Percentiles rank a stretch among this genome's conserved stretches.
Evolutionary conservation across 768 basidiomycete genomes (phyloP).

Genomic region (Mycena alexandri): DNA sequence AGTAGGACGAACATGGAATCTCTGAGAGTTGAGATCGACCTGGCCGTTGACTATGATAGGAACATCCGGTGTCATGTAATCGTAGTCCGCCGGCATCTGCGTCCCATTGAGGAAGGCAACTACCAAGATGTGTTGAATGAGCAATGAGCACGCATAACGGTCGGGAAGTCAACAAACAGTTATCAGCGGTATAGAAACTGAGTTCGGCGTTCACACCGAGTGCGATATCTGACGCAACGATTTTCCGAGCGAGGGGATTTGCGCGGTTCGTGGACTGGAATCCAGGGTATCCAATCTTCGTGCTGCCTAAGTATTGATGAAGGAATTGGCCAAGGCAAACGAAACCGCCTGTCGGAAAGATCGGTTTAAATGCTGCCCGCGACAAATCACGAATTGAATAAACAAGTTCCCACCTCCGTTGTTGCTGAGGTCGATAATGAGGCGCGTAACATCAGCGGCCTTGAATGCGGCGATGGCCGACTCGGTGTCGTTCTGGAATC

Average conservation of each 20-base stretch:
- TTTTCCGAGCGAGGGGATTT: slow-evolving; percentile 70
- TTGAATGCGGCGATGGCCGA: slow-evolving; percentile 61
- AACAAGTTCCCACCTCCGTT: slow-evolving; percentile 63
- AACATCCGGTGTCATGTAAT: slow-evolving; percentile 60
- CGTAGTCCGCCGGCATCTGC: slow-evolving; percentile 50
- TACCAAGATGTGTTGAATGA: neutral
- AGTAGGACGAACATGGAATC: slow-evolving; percentile 56
- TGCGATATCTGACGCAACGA: slow-evolving; percentile 64
- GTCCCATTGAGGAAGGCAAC: slow-evolving; percentile 62
- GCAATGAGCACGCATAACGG: neutral
- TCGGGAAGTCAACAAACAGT: slow-evolving; percentile 54
- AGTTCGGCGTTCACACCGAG: slow-evolving; percentile 52
- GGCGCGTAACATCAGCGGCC: slow-evolving; percentile 58
- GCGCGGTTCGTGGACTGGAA: slow-evolving; percentile 68
- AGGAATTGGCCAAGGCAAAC: slow-evolving; percentile 74
- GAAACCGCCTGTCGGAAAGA: slow-evolving; percentile 60
- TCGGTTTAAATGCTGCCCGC: neutral
- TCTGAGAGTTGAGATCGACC: slow-evolving; percentile 59
- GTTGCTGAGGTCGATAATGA: slow-evolving; percentile 71
- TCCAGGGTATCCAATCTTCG: slow-evolving; percentile 63
- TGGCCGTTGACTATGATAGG: slow-evolving; percentile 59
- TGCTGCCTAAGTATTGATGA: slow-evolving; percentile 67
- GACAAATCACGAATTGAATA: neutral
- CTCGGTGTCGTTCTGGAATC: slow-evolving; percentile 65
- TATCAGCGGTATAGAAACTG: slow-evolving; percentile 63